phyloP scores from a whole-genome alignment of 257 asterid species.

The Haberlea rhodopensis region DNA sequence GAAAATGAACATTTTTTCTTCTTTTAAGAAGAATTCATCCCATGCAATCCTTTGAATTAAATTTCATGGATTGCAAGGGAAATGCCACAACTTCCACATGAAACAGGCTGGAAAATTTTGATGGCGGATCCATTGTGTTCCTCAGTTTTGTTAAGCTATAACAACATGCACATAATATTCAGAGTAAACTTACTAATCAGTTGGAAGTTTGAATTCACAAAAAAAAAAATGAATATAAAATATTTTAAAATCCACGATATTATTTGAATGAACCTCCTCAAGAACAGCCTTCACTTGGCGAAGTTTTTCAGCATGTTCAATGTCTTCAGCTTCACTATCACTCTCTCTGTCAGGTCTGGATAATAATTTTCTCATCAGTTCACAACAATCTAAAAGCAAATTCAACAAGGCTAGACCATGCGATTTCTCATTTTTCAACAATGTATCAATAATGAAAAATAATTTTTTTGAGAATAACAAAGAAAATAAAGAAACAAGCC shows the following conservation, averaged over 20 bases:
- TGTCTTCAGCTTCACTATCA: constrained; percentile 95
- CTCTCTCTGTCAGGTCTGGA: constrained; percentile 85
- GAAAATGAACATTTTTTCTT: not conserved
- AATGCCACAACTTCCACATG: not conserved
- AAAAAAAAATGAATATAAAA: constrained; percentile 19
- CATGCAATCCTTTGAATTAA: constrained; percentile 3
- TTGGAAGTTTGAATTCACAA: constrained; percentile 12
- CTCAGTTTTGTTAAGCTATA: constrained; percentile 11
- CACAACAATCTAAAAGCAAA: constrained; percentile 26
- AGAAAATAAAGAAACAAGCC: not conserved
- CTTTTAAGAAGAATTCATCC: no score
- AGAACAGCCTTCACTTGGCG: constrained; percentile 99
- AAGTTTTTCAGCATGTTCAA: constrained; percentile 98
- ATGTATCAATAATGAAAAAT: not conserved
- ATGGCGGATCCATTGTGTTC: not conserved
- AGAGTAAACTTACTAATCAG: constrained; percentile 1
- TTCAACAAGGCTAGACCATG: constrained; percentile 11
- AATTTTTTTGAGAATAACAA: not conserved
- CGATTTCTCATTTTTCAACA: not conserved
- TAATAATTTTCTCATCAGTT: constrained; percentile 32
- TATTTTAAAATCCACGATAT: constrained; percentile 12
- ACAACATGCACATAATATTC: constrained; percentile 10
- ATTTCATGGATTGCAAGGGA: not conserved
- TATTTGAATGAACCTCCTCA: constrained; percentile 75
- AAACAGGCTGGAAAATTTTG: not conserved